A percentile compares a stretch with the other conserved stretches of the same genome.
Conservation (phyloP, 1,139 yeast genomes). For the Candida gigantensis region DNA sequence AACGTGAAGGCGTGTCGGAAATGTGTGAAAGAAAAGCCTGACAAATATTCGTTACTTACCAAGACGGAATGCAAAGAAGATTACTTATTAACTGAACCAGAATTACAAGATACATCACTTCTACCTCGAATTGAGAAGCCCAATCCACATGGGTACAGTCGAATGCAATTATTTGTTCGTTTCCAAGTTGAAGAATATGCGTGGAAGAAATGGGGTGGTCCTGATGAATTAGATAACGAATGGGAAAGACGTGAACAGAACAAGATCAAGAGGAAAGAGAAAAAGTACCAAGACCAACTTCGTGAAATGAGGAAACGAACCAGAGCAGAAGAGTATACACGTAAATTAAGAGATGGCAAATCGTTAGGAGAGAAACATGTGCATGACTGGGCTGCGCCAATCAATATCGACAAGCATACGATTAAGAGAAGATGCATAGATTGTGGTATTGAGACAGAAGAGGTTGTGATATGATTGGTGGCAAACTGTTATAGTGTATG, state of each 20-base stretch:
- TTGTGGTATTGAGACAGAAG: constrained; percentile 88
- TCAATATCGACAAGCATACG: constrained; percentile 42
- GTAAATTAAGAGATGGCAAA: constrained; percentile 61
- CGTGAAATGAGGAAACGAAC: constrained; percentile 87
- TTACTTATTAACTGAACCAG: constrained; percentile 90
- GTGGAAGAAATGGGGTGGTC: constrained; percentile 91
- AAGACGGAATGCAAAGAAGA: constrained; percentile 96
- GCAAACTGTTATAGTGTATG: no score
- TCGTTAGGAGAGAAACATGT: constrained; percentile 57
- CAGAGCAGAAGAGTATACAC: constrained; percentile 87
- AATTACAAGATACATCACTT: constrained; percentile 66
- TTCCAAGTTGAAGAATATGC: constrained; percentile 93
- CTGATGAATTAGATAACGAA: constrained; percentile 86
- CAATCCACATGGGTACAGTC: constrained; percentile 90
- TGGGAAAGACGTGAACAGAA: constrained; percentile 82
- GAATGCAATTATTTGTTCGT: constrained; percentile 89
- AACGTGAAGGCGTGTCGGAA: constrained; percentile 71
- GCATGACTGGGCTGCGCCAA: constrained; percentile 73
- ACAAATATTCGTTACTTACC: constrained; percentile 85
- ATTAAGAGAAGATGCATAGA: constrained; percentile 66
- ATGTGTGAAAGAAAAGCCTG: constrained; percentile 74
- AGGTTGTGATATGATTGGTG: constrained; percentile 30
- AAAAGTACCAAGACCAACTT: constrained; percentile 71
- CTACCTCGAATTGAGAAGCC: constrained; percentile 84
- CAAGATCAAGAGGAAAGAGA: constrained; percentile 73